phyloP scores from a whole-genome alignment of 2,329 filamentous ascomycete species.

The Malbranchea zuffiana region DNA sequence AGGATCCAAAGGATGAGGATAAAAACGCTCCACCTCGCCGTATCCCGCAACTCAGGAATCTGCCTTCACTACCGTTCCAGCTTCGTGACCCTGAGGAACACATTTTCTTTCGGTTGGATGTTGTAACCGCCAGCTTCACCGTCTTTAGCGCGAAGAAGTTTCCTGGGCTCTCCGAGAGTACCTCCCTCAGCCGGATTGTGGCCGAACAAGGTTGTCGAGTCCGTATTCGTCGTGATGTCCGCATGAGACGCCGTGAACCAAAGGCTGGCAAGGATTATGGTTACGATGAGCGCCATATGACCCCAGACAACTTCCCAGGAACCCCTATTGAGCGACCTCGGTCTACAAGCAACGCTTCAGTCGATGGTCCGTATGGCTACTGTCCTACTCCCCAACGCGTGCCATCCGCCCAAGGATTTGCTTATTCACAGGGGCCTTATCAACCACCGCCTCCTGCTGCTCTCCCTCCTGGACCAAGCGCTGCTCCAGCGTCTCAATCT shows the following conservation, averaged over 20 bases:
- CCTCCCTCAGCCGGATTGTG: constrained; percentile 74
- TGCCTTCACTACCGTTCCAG: neutral
- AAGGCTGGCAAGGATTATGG: constrained; percentile 58
- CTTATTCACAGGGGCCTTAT: constrained; percentile 25
- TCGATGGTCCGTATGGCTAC: constrained; percentile 37
- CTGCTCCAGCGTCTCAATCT: constrained; percentile 26
- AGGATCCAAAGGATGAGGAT: constrained; percentile 71
- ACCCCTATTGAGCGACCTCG: constrained; percentile 44
- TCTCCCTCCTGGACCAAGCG: constrained; percentile 27
- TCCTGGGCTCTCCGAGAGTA: constrained; percentile 84
- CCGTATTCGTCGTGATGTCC: constrained; percentile 83
- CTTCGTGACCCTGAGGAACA: constrained; percentile 39
- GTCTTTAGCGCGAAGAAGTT: constrained; percentile 99
- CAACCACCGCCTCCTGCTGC: constrained; percentile 30
- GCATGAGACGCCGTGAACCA: constrained; percentile 73
- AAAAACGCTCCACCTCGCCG: constrained; percentile 37
- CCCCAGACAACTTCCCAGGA: constrained; percentile 39
- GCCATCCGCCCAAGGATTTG: constrained; percentile 40
- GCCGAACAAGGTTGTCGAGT: constrained; percentile 96
- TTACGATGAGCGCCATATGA: constrained; percentile 45
- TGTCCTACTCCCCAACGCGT: constrained; percentile 35
- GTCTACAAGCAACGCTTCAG: constrained; percentile 50
- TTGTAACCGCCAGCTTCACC: constrained; percentile 75
- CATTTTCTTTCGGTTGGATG: constrained; percentile 78
- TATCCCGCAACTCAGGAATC: constrained; percentile 2